Conservation (phyloP, 805 yeast genomes). For the Candida peoriensis region DNA sequence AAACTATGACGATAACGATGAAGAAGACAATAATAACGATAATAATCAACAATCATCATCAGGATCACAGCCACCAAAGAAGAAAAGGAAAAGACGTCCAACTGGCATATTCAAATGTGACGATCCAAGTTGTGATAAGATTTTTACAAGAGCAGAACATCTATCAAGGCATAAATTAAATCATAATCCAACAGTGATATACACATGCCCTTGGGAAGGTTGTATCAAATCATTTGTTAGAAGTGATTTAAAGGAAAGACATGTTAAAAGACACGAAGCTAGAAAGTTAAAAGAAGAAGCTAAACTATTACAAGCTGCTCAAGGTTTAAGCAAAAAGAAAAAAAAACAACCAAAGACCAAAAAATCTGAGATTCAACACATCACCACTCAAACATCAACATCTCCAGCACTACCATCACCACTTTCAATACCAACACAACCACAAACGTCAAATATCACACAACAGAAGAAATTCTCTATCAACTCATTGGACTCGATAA, state of each 20-base stretch:
- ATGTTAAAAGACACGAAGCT: conserved; percentile 39
- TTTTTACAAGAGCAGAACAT: conserved; percentile 59
- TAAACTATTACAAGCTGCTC: conserved; percentile 14
- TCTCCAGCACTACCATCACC: neutral
- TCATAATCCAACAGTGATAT: conserved; percentile 52
- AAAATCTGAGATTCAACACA: neutral
- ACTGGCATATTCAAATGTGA: conserved; percentile 36
- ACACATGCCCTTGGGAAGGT: conserved; percentile 41
- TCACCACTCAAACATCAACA: neutral
- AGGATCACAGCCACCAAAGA: conserved; percentile 7
- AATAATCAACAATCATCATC: neutral
- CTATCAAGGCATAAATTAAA: conserved; percentile 59
- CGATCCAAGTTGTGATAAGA: conserved; percentile 46
- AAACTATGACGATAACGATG: neutral
- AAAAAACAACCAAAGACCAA: conserved; percentile 10
- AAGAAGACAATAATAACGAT: neutral
- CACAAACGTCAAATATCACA: conserved; percentile 1
- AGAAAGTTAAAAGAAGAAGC: conserved; percentile 24
- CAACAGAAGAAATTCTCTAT: conserved; percentile 15
- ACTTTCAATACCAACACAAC: neutral
- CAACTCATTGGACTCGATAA: conserved; percentile 23
- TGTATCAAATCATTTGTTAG: conserved; percentile 63
- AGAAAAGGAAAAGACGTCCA: conserved; percentile 22
- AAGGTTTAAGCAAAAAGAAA: conserved; percentile 9
- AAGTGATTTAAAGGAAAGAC: conserved; percentile 46